Evolutionary conservation across 805 yeast species (phyloP), one percentile per base, ranked within the genome.

Genomic region (Candida dendrica): DNA sequence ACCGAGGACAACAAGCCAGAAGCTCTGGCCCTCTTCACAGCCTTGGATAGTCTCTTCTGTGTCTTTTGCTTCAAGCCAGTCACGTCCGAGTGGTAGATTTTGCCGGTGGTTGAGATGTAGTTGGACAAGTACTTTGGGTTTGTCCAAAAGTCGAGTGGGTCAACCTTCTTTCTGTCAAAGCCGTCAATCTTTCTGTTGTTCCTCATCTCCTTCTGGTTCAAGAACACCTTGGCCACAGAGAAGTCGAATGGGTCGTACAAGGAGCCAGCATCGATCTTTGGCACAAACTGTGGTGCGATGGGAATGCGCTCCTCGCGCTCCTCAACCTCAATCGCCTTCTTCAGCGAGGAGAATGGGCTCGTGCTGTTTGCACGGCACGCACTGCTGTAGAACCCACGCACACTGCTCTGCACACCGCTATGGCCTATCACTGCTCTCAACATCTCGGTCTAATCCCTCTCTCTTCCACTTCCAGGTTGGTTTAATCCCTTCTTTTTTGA

Each of bases 181-280:
- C 55, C 58, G 29, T 20, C 13, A 20, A 10, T 53, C 53, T 44
- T 58, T 43, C 32, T 48, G 41, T 19, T 40, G 8, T 6, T 8
- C 24, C 24, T 22, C 8, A 6, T 6, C 24, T 6, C 24, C 47
- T 68, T 71, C 47, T 59, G 67, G 37, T 76, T 80, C 50, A 77
- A 72, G 46, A 71, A 67, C 32, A 76, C 53, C 50, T 74, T 76
- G 37, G 81, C 76, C 53, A 77, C 61, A 26, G 85, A 75, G 52
- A 87, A 86, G 60, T 86, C 95, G 62, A 81, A 82, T 40, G 96
- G 93, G 51, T 84, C 91, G 57, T 88, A 88, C 0, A 77, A 74
- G 4, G 73, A 64, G 38, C 76, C 77, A 4, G 64, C 63, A 14
- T 59, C 65, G 56, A 82, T 79, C 42, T 61, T 70, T 53, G 66